Evolutionary conservation across 2,329 filamentous ascomycete species (phyloP), one percentile per base, ranked within the genome.

Genomic region (Drechslerella dactyloides): DNA sequence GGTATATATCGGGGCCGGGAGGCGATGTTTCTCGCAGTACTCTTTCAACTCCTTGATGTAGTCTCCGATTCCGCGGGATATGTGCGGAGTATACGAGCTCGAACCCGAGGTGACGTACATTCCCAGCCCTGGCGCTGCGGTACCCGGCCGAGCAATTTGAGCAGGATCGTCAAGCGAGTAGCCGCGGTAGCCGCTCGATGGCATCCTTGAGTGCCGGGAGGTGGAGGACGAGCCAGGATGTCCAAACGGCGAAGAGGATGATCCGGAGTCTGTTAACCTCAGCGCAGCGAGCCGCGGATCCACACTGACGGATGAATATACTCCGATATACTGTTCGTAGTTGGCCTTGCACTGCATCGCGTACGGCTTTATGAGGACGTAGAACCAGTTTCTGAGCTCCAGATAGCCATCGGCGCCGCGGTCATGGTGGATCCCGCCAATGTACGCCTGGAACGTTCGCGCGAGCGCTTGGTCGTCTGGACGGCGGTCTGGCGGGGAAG

Each of bases 341-440:
- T 70, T 63, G 4, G 57, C 69, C 51, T 75, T 74, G 24, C 74
- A 74, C 19, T 52, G 35, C 46, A 64, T 72, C 15, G 73, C 73
- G 50, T 75, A 76, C 2, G 75, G 75, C 2, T 48, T 56, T 17
- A 76, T 65, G 2, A 76, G 58, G 21, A 64, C 53, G 15, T 62
- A 60, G 60, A 75, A 75, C 74, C 69, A 76, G 27, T 59, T 40
- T 37, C 74, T 61, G 10, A 76, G 63, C 2, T 68, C 63, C 10
- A 46, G 53, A 23, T 65, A 76, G 10, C 62, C 62, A 3, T 48
- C 60, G 11, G 62, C 24, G 3, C 74, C 73, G 44, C 74, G 65
- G 24, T 76, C 75, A 10, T 66, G 66, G 23, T 75, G 70, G 17
- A 76, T 55, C 2, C 69, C 65, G n/a, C 75, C 75, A 27, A 76